Percentiles rank a stretch among this genome's conserved stretches.
These are phyloP conservation scores for Megacollybia marginata DNA, from an alignment of 768 basidiomycete species.

Conservation along the genomic window DNA sequence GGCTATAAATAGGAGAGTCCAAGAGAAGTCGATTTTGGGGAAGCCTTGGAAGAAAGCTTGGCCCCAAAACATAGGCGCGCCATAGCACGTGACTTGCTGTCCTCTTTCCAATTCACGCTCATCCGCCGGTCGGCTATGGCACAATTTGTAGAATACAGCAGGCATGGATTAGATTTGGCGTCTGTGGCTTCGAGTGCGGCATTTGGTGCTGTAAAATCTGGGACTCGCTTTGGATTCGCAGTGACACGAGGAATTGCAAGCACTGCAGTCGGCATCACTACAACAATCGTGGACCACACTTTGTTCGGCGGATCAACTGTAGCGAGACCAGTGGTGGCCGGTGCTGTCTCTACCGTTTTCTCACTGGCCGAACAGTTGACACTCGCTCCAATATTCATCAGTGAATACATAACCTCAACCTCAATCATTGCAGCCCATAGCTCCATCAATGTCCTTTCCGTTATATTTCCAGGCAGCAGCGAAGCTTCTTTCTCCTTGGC, in stretches of 20 bases:
- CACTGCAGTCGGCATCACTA: constrained; percentile 49
- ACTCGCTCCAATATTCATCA: constrained; percentile 66
- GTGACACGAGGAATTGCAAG: constrained; percentile 56
- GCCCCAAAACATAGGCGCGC: no score
- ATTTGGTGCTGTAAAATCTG: constrained; percentile 59
- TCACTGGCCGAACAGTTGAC: constrained; percentile 64
- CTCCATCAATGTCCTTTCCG: constrained; percentile 66
- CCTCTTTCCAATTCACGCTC: no score
- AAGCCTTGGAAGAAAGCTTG: no score
- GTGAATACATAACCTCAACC: constrained; percentile 71
- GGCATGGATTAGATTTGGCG: constrained; percentile 62
- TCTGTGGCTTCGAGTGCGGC: constrained; percentile 55
- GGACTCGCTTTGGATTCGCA: constrained; percentile 71
- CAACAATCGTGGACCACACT: constrained; percentile 56
- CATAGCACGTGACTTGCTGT: no score
- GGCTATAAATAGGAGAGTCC: no score
- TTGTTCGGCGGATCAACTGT: constrained; percentile 56
- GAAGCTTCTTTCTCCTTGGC: constrained; percentile 78
- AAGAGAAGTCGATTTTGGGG: no score
- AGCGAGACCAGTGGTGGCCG: constrained; percentile 48
- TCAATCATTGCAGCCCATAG: constrained; percentile 68
- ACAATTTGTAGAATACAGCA: constrained; percentile 24
- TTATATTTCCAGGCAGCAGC: constrained; percentile 66
- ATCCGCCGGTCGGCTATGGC: no score
- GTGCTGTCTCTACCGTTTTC: constrained; percentile 53